Evolutionary conservation across 352 stramenopile genomes (phyloP).

Genomic region (Thalassiosira oceanica): DNA sequence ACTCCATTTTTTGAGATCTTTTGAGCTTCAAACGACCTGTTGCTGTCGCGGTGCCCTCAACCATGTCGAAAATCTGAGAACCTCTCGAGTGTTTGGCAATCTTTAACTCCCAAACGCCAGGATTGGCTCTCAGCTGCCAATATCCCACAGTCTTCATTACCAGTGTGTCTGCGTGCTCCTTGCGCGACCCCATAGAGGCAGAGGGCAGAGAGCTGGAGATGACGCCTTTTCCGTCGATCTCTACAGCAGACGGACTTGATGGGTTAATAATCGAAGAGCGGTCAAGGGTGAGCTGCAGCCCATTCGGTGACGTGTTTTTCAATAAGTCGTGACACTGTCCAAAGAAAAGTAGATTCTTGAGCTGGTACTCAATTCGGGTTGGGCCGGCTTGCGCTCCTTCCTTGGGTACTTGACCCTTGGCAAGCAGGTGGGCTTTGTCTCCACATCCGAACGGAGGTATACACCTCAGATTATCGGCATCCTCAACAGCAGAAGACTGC

Average conservation of each 20-base stretch:
- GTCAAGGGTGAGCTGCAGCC: conserved; percentile 71
- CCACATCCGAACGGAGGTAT: conserved; percentile 70
- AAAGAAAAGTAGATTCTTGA: conserved; percentile 74
- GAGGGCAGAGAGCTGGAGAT: no score
- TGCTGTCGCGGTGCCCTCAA: conserved; percentile 52
- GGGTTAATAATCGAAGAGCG: no score
- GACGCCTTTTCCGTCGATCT: no score
- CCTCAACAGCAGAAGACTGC: conserved; percentile 62
- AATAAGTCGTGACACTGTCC: conserved; percentile 76
- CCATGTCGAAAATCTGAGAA: conserved; percentile 82
- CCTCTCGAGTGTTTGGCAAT: conserved; percentile 81
- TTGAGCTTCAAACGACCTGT: conserved; percentile 33
- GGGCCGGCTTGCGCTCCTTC: conserved; percentile 13
- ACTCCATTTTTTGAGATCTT: conserved; percentile 33
- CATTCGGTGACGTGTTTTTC: conserved; percentile 68
- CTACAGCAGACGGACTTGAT: no score
- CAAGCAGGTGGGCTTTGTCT: no score
- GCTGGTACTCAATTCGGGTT: conserved; percentile 69
- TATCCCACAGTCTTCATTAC: conserved; percentile 99
- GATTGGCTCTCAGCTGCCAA: conserved; percentile 96
- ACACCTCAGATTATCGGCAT: conserved; percentile 79
- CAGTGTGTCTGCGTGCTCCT: conserved; percentile 88
- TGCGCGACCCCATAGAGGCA: background rate
- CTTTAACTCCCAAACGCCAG: conserved; percentile 91
- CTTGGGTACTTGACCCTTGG: no score